Evolutionary conservation across 345 rosid genomes (phyloP).

Genomic region (Lepidium didymum): DNA sequence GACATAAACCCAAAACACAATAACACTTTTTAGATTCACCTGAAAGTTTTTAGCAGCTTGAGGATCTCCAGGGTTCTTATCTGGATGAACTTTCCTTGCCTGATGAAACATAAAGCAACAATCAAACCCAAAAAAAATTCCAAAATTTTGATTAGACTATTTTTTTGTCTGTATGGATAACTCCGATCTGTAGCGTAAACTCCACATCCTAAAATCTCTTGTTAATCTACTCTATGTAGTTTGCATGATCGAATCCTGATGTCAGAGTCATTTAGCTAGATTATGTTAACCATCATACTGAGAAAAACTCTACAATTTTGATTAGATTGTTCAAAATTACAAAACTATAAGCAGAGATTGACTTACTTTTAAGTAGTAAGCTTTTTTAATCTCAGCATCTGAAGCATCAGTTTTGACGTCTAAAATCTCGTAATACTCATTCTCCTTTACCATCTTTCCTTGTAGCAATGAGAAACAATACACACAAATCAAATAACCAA

Average conservation of each 20-base stretch:
- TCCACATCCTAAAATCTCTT: too few relatives aligned
- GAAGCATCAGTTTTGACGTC: slow-evolving; percentile 69
- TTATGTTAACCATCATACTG: too few relatives aligned
- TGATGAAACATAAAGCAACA: slow-evolving; percentile 13
- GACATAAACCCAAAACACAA: background rate
- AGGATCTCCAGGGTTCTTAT: slow-evolving; percentile 90
- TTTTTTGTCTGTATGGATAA: too few relatives aligned
- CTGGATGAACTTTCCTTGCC: slow-evolving; percentile 96
- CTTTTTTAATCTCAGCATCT: slow-evolving; percentile 82
- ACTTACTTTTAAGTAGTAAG: slow-evolving; percentile 79
- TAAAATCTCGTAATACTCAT: slow-evolving; percentile 57
- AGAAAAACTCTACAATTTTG: too few relatives aligned
- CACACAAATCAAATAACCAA: background rate
- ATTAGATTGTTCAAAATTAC: too few relatives aligned
- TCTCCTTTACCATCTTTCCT: slow-evolving; percentile 59
- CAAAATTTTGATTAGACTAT: background rate
- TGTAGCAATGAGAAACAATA: background rate
- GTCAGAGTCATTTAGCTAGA: too few relatives aligned
- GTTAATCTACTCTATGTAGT: too few relatives aligned
- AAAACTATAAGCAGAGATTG: background rate
- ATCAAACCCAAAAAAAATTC: background rate
- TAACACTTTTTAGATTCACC: slow-evolving; percentile 35
- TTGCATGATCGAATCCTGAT: too few relatives aligned
- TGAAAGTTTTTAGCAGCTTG: slow-evolving; percentile 90
- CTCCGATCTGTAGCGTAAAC: too few relatives aligned